Conservation (phyloP, 441 rosid genomes). For the Eutrema salsugineum region DNA sequence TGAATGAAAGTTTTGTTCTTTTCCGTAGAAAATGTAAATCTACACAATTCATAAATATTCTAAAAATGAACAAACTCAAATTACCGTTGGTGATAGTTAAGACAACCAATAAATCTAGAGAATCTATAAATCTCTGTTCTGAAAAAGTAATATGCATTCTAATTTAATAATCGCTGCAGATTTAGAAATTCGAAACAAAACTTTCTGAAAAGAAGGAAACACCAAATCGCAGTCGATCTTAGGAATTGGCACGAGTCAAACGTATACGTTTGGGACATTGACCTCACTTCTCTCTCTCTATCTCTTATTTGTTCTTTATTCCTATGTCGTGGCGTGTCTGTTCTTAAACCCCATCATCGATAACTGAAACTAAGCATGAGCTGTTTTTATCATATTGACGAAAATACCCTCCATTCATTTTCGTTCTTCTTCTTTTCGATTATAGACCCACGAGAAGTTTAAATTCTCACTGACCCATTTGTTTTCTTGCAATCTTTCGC, state of each 20-base stretch:
- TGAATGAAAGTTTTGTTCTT: not conserved
- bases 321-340: constrained; percentile 33
- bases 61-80: not conserved
- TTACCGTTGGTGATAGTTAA: not conserved
- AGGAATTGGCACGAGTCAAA: constrained; percentile 25
- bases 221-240: not conserved
- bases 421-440: constrained; percentile 12
- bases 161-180: not conserved
- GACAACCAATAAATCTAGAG: no score
- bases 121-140: not conserved
- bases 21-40: not conserved
- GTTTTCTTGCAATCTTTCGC: not conserved
- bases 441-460: constrained; percentile 7
- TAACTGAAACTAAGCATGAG: constrained; percentile 23
- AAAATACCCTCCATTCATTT: constrained; percentile 40
- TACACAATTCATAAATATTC: not conserved
- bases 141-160: not conserved
- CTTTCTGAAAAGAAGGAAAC: constrained; percentile 23
- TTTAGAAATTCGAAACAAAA: not conserved
- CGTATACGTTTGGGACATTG: constrained; percentile 31
- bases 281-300: not conserved
- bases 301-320: constrained; percentile 2
- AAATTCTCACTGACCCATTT: constrained; percentile 15
- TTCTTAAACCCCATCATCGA: constrained; percentile 17
- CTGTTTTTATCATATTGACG: constrained; percentile 33